phyloP scores from a whole-genome alignment of 768 basidiomycete species.

The Xerocomellus chrysenteron region DNA sequence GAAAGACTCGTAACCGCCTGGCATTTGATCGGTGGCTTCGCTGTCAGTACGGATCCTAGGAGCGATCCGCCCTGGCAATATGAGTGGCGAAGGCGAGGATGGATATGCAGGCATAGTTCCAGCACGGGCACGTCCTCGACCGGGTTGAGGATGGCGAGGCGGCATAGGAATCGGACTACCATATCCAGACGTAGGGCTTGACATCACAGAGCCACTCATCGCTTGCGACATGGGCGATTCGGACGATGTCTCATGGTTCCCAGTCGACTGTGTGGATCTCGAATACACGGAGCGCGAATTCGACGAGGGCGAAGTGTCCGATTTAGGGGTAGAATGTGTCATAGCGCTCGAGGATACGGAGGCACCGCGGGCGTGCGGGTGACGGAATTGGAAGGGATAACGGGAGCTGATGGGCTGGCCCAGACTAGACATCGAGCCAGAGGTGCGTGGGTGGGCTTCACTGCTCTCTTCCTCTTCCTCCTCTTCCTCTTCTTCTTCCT shows the following conservation, averaged over 20 bases:
- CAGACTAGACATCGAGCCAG: conserved; percentile 83
- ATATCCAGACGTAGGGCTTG: conserved; percentile 37
- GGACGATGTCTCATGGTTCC: conserved; percentile 55
- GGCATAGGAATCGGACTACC: conserved; percentile 47
- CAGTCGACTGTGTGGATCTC: conserved; percentile 56
- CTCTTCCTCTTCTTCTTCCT: conserved; percentile 41
- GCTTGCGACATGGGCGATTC: conserved; percentile 56
- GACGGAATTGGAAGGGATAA: conserved; percentile 68
- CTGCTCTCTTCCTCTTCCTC: conserved; percentile 40
- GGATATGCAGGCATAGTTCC: conserved; percentile 39
- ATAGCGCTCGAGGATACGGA: conserved; percentile 41
- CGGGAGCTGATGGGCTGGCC: conserved; percentile 72
- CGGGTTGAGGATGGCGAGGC: conserved; percentile 43
- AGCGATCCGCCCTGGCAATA: conserved; percentile 28
- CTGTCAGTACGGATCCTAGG: conserved; percentile 31
- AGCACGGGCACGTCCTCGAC: conserved; percentile 39
- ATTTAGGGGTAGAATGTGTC: conserved; percentile 40
- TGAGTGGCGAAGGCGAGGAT: conserved; percentile 37
- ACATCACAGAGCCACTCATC: conserved; percentile 36
- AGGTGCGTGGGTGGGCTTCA: conserved; percentile 62
- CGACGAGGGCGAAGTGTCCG: conserved; percentile 38
- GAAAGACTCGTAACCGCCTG: conserved; percentile 31
- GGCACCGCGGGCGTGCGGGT: conserved; percentile 41
- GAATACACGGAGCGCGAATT: conserved; percentile 42
- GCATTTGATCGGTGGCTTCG: conserved; percentile 27